These are phyloP conservation scores for Meyerozyma elateridarum DNA, from an alignment of 1,139 yeast species.

Conservation along the genomic window DNA sequence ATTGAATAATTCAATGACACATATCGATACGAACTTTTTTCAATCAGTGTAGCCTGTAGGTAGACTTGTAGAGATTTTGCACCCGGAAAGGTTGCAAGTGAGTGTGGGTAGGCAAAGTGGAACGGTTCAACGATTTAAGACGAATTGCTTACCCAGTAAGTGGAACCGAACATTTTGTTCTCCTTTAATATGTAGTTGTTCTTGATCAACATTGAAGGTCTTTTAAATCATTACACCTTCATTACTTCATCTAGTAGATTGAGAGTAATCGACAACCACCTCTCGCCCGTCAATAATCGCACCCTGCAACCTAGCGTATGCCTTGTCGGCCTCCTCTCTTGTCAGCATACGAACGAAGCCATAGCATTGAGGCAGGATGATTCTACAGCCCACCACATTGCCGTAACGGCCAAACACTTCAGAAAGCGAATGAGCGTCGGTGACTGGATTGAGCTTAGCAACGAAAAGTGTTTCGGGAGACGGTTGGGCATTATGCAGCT, in stretches of 20 bases:
- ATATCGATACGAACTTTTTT: too few relatives aligned
- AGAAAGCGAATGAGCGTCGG: slow-evolving; percentile 49
- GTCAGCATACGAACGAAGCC: slow-evolving; percentile 58
- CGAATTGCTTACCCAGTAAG: too few relatives aligned
- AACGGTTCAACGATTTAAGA: too few relatives aligned
- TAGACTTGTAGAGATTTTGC: too few relatives aligned
- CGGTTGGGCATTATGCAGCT: slow-evolving; percentile 54
- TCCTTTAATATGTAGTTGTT: too few relatives aligned
- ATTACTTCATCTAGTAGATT: slow-evolving; percentile 37
- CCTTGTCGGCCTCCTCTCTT: slow-evolving; percentile 49
- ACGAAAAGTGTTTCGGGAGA: slow-evolving; percentile 58
- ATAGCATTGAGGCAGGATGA: slow-evolving; percentile 48
- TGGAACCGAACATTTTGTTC: too few relatives aligned
- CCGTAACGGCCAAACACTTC: slow-evolving; percentile 61
- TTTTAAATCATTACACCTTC: not conserved
- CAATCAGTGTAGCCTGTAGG: too few relatives aligned
- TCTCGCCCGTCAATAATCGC: slow-evolving; percentile 52
- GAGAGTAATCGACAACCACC: slow-evolving; percentile 66
- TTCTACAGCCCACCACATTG: slow-evolving; percentile 20
- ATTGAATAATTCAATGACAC: too few relatives aligned
- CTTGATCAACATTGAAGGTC: too few relatives aligned
- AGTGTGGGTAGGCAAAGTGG: too few relatives aligned
- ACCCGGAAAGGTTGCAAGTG: too few relatives aligned
- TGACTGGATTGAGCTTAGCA: slow-evolving; percentile 59
- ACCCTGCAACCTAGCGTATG: slow-evolving; percentile 52